These are phyloP conservation scores for Aspergillus cavernicola DNA, from an alignment of 495 filamentous ascomycete genomes.

Conservation along the genomic window DNA sequence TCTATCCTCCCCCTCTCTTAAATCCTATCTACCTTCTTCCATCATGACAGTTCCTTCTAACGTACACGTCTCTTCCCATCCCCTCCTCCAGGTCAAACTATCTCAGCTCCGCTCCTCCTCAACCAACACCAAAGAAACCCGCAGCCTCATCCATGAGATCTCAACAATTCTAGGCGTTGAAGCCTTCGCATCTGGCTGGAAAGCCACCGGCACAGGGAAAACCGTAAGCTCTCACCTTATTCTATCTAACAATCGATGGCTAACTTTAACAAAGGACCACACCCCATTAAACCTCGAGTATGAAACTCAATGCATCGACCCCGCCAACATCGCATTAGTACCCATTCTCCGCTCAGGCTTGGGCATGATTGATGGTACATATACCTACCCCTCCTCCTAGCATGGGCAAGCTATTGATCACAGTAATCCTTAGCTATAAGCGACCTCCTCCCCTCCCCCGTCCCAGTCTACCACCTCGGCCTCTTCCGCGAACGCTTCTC, in stretches of 20 bases:
- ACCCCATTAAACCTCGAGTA: constrained; percentile 75
- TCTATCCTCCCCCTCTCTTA: not conserved
- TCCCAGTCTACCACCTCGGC: constrained; percentile 88
- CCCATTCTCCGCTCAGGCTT: constrained; percentile 88
- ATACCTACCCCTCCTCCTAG: not conserved
- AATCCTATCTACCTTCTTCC: constrained; percentile 4
- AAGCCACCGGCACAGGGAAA: constrained; percentile 34
- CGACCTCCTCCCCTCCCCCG: constrained; percentile 73
- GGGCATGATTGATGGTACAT: constrained; percentile 76
- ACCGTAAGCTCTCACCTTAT: constrained; percentile 19
- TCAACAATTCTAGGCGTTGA: constrained; percentile 77
- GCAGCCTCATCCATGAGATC: constrained; percentile 80
- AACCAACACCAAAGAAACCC: constrained; percentile 71
- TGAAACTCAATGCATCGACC: constrained; percentile 54
- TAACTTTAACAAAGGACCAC: constrained; percentile 48
- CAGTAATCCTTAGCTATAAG: constrained; percentile 57
- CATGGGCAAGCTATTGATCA: not conserved
- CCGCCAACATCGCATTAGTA: constrained; percentile 70
- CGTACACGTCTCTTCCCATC: constrained; percentile 81
- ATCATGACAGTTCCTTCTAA: constrained; percentile 32
- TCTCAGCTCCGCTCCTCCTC: constrained; percentile 74
- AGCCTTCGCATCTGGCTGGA: constrained; percentile 67
- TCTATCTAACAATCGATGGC: not conserved
- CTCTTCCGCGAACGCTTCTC: constrained; percentile 84
- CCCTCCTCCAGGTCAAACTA: constrained; percentile 83